phyloP scores from a whole-genome alignment of 75 land plant species.

The Cupressus sempervirens region DNA sequence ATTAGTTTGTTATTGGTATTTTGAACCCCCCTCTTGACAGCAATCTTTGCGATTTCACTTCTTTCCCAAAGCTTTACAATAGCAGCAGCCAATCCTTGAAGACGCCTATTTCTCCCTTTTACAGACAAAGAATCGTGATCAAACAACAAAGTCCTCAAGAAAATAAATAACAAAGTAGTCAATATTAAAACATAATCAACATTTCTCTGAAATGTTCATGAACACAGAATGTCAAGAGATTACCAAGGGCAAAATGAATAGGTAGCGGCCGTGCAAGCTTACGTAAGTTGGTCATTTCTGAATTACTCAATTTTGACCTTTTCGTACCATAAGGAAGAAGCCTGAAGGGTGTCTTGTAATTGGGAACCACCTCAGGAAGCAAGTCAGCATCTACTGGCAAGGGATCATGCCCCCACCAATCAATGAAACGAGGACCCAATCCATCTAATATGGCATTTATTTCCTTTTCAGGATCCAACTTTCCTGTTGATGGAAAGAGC shows the following conservation, averaged over 20 bases:
- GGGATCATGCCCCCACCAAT: constrained; percentile 86
- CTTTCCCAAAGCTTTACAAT: constrained; percentile 93
- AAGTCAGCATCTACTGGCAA: constrained; percentile 94
- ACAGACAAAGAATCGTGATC: constrained; percentile 1
- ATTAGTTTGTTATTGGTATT: constrained; percentile 87
- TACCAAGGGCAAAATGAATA: constrained; percentile 95
- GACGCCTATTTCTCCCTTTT: constrained; percentile 83
- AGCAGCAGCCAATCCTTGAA: constrained; percentile 87
- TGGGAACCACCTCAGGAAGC: constrained; percentile 57
- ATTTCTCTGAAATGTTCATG: not conserved
- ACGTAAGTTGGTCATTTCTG: constrained; percentile 78
- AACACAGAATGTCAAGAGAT: constrained; percentile 4
- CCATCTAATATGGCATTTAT: constrained; percentile 59
- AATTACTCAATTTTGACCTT: constrained; percentile 52
- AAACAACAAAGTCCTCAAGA: not conserved
- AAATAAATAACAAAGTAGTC: constrained; percentile 8
- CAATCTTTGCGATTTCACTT: constrained; percentile 84
- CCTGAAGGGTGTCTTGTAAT: constrained; percentile 79
- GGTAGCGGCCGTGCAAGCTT: constrained; percentile 73
- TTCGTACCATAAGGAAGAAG: constrained; percentile 84
- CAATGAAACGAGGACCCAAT: constrained; percentile 89
- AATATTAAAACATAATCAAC: not conserved
- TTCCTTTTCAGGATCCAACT: constrained; percentile 31
- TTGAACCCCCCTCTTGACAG: constrained; percentile 87
- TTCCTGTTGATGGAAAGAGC: not conserved